These are phyloP conservation scores for Mikania micrantha DNA, from an alignment of 129 eudicot genomes.

Conservation along the genomic window DNA sequence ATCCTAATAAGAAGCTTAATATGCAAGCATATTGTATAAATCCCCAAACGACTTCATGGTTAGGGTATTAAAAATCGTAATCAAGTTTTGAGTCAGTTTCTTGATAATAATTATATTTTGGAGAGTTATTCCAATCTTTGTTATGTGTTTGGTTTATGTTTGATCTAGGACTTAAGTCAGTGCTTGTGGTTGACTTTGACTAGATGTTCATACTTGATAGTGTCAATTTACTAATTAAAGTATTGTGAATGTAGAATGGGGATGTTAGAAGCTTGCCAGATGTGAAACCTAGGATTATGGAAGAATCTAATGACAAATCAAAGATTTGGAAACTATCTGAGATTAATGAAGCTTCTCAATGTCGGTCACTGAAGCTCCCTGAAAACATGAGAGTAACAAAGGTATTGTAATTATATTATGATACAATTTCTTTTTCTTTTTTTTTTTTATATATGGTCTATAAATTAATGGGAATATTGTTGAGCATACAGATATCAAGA, in stretches of 20 bases:
- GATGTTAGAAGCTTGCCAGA: constrained; percentile 68
- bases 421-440: not conserved
- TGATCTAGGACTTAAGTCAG: no score
- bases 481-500: constrained; percentile 55
- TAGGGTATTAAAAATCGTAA: no score
- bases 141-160: no score
- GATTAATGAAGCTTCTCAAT: constrained; percentile 71
- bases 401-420: constrained; percentile 29
- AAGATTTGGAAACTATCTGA: constrained; percentile 82
- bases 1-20: no score
- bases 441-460: not conserved
- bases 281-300: constrained; percentile 72
- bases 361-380: constrained; percentile 74
- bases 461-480: constrained; percentile 6
- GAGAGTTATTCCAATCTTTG: no score
- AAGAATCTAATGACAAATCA: constrained; percentile 73
- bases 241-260: constrained; percentile 44
- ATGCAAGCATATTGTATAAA: no score
- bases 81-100: no score
- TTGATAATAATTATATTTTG: no score
- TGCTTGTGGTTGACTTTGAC: constrained; percentile 21
- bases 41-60: no score
- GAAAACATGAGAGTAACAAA: constrained; percentile 76
- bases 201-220: not conserved
- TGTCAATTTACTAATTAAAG: not conserved